phyloP scores from a whole-genome alignment of 371 early-diverging fungal genomes.

The Rhizopus sp. region DNA sequence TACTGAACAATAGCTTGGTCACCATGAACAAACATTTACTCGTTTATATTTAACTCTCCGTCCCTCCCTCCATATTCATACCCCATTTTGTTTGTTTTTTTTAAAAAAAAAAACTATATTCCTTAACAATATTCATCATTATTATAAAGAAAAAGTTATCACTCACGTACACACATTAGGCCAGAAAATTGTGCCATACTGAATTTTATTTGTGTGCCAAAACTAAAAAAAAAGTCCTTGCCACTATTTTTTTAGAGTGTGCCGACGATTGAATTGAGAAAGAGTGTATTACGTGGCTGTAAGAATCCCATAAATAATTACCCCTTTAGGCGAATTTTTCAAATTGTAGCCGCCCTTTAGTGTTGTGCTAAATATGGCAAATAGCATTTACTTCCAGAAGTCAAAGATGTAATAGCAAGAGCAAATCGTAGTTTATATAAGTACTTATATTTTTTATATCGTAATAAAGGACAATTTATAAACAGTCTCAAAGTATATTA shows the following conservation, averaged over 20 bases:
- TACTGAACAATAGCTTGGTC: constrained; percentile 12
- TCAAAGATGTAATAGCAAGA: constrained; percentile 14
- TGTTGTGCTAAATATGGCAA: no score
- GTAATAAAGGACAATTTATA: constrained; percentile 12
- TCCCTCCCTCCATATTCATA: no score
- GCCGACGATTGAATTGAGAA: constrained; percentile 1
- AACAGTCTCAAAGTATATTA: constrained; percentile 16
- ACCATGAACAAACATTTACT: constrained; percentile 7
- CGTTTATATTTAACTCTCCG: no score
- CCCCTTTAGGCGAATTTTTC: neutral
- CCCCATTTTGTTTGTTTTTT: no score
- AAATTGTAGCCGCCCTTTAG: no score
- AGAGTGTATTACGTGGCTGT: constrained; percentile 1
- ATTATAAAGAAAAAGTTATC: constrained; percentile 7
- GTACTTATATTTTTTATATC: constrained; percentile 7
- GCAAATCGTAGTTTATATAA: constrained; percentile 9
- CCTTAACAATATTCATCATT: constrained; percentile 10
- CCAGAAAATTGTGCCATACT: constrained; percentile 13
- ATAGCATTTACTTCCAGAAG: constrained; percentile 19
- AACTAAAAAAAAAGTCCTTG: no score
- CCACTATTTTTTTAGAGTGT: no score
- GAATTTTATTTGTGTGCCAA: no score
- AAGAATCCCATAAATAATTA: neutral
- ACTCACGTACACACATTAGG: constrained; percentile 6
- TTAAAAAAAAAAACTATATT: no score